Evolutionary conservation across 768 basidiomycete species (phyloP).

Genomic region (Amanita subjunquillea): DNA sequence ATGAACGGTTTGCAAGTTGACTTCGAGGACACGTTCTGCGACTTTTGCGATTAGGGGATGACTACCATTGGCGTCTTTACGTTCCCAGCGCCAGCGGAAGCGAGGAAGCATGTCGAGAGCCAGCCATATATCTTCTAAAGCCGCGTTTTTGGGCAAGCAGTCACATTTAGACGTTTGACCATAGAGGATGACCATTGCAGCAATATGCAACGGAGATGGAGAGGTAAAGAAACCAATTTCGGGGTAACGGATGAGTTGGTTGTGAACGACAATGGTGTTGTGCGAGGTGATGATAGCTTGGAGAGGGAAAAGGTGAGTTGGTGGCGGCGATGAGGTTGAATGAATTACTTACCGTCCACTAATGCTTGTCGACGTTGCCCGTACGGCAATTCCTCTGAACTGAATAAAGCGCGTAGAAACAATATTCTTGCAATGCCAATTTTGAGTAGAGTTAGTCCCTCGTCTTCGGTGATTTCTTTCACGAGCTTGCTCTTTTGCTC

Average conservation of each 20-base stretch:
- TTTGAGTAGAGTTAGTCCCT: constrained; percentile 76
- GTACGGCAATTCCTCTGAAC: constrained; percentile 61
- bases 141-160: constrained; percentile 49
- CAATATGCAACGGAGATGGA: constrained; percentile 81
- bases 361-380: constrained; percentile 59
- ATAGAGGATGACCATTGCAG: constrained; percentile 85
- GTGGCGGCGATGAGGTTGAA: not conserved
- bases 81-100: constrained; percentile 89
- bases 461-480: constrained; percentile 66
- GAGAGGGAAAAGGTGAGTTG: not conserved
- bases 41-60: constrained; percentile 81
- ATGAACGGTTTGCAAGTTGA: constrained; percentile 54
- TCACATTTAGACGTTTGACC: constrained; percentile 78
- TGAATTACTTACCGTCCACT: constrained; percentile 51
- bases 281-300: constrained; percentile 78
- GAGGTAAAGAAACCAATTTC: constrained; percentile 85
- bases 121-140: constrained; percentile 76
- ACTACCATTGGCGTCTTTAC: constrained; percentile 69
- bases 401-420: constrained; percentile 70
- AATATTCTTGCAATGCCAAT: constrained; percentile 74
- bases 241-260: constrained; percentile 74
- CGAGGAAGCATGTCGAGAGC: constrained; percentile 83
- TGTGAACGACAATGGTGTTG: constrained; percentile 80
- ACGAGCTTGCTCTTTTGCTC: constrained; percentile 60
- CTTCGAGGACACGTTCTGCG: constrained; percentile 70